Evolutionary conservation across 306 rosid species (phyloP).

Genomic region (Medicago lupulina): DNA sequence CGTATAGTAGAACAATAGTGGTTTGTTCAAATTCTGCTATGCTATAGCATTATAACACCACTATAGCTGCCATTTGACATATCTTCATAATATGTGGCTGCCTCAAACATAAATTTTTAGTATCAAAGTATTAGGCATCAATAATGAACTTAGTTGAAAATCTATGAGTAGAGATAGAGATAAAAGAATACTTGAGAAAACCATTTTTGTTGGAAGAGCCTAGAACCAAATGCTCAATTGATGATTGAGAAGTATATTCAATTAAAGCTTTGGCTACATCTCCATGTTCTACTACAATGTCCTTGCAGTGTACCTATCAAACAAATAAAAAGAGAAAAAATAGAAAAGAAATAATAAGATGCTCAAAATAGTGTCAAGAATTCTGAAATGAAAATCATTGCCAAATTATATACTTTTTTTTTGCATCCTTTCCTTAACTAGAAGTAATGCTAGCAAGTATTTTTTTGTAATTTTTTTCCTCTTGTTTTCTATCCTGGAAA

Average conservation of each 20-base stretch:
- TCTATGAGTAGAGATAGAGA: background rate
- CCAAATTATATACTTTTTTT: background rate
- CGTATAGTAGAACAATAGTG: too few species aligned
- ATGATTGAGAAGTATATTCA: slow-evolving; percentile 62
- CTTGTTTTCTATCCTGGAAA: background rate
- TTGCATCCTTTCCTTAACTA: too few species aligned
- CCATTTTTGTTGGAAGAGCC: slow-evolving; percentile 77
- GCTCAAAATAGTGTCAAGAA: too few species aligned
- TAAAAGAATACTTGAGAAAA: slow-evolving; percentile 65
- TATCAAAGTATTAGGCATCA: too few species aligned
- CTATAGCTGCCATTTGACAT: too few species aligned
- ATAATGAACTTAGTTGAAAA: too few species aligned
- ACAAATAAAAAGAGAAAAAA: background rate
- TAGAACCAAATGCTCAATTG: slow-evolving; percentile 80
- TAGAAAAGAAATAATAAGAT: slow-evolving; percentile 2
- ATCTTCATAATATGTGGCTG: too few species aligned
- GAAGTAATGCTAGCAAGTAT: background rate
- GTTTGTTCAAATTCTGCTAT: too few species aligned
- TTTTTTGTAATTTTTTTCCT: background rate
- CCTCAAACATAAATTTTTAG: too few species aligned
- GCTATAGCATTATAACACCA: too few species aligned
- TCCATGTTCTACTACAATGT: slow-evolving; percentile 67
- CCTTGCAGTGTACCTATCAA: slow-evolving; percentile 75
- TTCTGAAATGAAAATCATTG: too few species aligned
- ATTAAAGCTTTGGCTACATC: slow-evolving; percentile 71